Evolutionary conservation across 2,329 filamentous ascomycete species (phyloP).

Genomic region (Penicillium verrucosum): DNA sequence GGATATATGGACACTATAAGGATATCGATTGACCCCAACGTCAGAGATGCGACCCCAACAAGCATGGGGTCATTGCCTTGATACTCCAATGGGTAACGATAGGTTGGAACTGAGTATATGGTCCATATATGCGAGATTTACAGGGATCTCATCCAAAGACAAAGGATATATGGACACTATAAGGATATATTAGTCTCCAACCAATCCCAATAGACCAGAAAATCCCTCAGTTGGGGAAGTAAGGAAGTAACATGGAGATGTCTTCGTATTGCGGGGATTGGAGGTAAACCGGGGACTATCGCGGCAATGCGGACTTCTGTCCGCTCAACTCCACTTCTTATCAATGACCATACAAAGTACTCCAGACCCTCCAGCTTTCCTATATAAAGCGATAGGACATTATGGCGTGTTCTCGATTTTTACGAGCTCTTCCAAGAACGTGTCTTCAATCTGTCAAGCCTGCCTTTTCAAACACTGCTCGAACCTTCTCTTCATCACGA

Average conservation of each 20-base stretch:
- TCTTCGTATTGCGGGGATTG: slow-evolving; percentile 3
- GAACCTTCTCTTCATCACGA: slow-evolving; percentile 13
- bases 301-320: slow-evolving; percentile 4
- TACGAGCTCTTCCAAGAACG: neutral
- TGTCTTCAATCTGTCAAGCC: neutral
- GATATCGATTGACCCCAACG: too few species aligned
- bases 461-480: neutral
- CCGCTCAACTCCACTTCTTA: slow-evolving; percentile 8
- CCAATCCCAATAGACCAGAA: neutral
- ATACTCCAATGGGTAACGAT: neutral
- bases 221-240: neutral
- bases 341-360: neutral
- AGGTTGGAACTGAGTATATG: neutral
- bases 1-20: too few species aligned
- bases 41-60: neutral
- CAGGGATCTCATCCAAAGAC: neutral
- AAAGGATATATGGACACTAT: too few species aligned
- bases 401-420: neutral
- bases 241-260: neutral
- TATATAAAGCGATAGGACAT: neutral
- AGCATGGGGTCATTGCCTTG: neutral
- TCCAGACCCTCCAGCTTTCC: neutral
- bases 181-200: neutral
- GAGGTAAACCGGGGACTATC: neutral
- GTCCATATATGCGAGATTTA: neutral